Base-by-base conservation (phyloP, 2,329 filamentous ascomycete genomes). In the Arthroderma sp. region DNA sequence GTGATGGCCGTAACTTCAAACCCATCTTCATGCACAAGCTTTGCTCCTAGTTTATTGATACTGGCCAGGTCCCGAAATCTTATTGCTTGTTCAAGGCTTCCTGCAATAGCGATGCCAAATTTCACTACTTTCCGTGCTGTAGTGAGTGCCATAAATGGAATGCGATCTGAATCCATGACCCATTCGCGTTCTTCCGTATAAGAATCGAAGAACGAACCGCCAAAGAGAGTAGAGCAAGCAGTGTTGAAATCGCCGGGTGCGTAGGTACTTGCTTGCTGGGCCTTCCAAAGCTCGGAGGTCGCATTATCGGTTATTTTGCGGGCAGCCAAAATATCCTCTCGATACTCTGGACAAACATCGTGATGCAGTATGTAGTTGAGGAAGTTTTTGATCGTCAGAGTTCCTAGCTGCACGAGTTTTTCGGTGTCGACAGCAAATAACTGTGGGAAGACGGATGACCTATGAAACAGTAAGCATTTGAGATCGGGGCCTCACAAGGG, bases 301-400 rank as follows among this genome's bases (percentile, higher is more conserved):
- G 87, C 88, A 13, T 76, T 66, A 19, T 83, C 78, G 64, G 89
- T 95, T 28, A 91, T 68, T 1, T 69, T 68, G 6, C 85, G 75
- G 0, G 91, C 89, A 0, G 77, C 74, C 15, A 80, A 72, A 58
- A 97, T 77, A 61, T 91, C 81, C 0, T 78, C 74, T 0, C 71
- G 76, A 66, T 91, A 87, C 68, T 97, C 93, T 0, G 87, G 85
- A 65, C 90, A 95, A 15, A 94, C 91, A 38, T 87, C 81, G 66
- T 97, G 91, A 60, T 86, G 81, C 8, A 91, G 76, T 0, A 97
- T 76, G 63, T 96, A 98, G 62, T 88, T 87, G 61, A 95, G 81
- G 67, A 97, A 97, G 67, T 93, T 95, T 59, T 82, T 81, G 41
- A 96, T 77, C 0, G 94, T 81, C 35, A 80, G 78, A 19, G 84